phyloP scores from a whole-genome alignment of 345 rosid species.

The Populus nigra region DNA sequence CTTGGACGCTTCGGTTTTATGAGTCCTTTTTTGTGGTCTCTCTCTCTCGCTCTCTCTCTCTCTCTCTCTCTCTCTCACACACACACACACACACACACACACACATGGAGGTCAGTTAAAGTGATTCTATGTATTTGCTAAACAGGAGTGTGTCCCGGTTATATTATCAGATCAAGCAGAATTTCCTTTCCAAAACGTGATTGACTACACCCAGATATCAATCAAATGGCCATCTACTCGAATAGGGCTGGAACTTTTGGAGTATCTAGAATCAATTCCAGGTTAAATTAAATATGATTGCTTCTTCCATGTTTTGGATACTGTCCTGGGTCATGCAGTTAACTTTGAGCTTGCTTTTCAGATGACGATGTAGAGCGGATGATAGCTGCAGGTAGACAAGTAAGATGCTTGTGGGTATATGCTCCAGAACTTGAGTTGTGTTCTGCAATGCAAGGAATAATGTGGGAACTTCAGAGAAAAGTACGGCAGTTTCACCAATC shows the following conservation, averaged over 20 bases:
- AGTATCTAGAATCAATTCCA: conserved; percentile 75
- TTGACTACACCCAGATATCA: conserved; percentile 72
- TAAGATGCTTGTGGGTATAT: conserved; percentile 82
- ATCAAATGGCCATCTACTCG: conserved; percentile 93
- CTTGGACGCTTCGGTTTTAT: conserved; percentile 96
- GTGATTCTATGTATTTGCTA: conserved; percentile 11
- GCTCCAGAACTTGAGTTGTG: conserved; percentile 61
- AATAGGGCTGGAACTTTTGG: conserved; percentile 72
- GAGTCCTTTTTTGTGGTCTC: conserved; percentile 92
- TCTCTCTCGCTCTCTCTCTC: conserved; percentile 30
- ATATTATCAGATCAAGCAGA: conserved; percentile 85
- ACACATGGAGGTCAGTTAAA: background rate
- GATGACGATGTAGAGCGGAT: conserved; percentile 62
- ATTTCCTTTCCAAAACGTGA: conserved; percentile 87
- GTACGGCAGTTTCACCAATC: conserved; percentile 89
- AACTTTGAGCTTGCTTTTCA: conserved; percentile 22
- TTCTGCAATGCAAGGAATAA: conserved; percentile 73
- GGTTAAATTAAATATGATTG: conserved; percentile 5
- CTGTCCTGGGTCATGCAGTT: background rate
- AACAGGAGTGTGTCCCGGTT: conserved; percentile 95
- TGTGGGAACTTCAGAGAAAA: conserved; percentile 96
- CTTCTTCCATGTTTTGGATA: background rate
- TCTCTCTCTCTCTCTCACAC: conserved; percentile 4
- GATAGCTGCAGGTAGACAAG: conserved; percentile 63
- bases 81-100: background rate